phyloP scores from a whole-genome alignment of 441 rosid species.

The Raphanus hybrid region DNA sequence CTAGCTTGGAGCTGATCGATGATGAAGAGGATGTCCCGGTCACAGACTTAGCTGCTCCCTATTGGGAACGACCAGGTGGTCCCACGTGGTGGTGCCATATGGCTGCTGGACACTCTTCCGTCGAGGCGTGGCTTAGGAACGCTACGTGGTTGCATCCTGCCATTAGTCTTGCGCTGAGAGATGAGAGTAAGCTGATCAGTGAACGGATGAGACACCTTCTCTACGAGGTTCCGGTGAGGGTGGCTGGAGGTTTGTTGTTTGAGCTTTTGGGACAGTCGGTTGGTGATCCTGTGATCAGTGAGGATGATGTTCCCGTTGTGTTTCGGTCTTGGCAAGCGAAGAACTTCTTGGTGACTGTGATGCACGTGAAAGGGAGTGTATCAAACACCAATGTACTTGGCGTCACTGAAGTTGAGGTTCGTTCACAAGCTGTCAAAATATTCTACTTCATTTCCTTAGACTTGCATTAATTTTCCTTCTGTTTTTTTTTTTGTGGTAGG shows the following conservation, averaged over 20 bases:
- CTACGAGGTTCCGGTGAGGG: conserved; percentile 98
- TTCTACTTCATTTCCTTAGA: too few relatives aligned
- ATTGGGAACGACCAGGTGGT: conserved; percentile 92
- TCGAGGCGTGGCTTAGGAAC: conserved; percentile 67
- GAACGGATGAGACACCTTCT: conserved; percentile 94
- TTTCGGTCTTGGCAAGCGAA: conserved; percentile 96
- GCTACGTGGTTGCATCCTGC: conserved; percentile 99
- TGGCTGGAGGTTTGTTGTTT: conserved; percentile 94
- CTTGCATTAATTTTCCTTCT: conserved; percentile 3
- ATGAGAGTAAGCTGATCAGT: conserved; percentile 84
- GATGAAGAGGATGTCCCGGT: conserved; percentile 69
- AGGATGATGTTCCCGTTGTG: conserved; percentile 93
- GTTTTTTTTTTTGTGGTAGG: conserved; percentile 47
- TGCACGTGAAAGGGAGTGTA: conserved; percentile 76
- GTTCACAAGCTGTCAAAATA: conserved; percentile 27
- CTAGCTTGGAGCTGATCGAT: conserved; percentile 55
- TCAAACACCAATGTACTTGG: conserved; percentile 69
- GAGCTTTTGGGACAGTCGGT: conserved; percentile 97
- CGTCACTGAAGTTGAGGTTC: conserved; percentile 91
- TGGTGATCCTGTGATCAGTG: conserved; percentile 87
- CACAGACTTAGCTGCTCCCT: conserved; percentile 95
- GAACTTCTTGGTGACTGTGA: conserved; percentile 77
- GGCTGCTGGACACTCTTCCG: conserved; percentile 62
- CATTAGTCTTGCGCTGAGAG: conserved; percentile 84
- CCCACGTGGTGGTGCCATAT: conserved; percentile 97